Conservation (phyloP, 306 rosid genomes). For the Glycine soja region DNA sequence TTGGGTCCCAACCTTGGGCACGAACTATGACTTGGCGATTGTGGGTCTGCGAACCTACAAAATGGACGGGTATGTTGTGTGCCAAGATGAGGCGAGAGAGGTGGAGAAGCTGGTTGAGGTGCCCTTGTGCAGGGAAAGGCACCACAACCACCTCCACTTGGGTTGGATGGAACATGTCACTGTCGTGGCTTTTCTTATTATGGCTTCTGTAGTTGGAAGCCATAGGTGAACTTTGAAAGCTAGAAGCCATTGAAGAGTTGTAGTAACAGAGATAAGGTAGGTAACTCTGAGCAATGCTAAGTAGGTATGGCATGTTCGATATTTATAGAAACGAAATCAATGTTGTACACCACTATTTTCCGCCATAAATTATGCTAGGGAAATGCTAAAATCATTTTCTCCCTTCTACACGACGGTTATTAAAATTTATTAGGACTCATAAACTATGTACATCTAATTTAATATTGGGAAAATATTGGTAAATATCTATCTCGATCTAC, state of each 20-base stretch:
- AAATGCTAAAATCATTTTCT: too few species aligned
- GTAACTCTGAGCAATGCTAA: background rate
- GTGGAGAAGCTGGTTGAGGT: conserved; percentile 89
- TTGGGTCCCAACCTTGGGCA: conserved; percentile 64
- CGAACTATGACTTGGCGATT: conserved; percentile 66
- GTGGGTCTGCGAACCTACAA: conserved; percentile 62
- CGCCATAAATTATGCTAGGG: too few species aligned
- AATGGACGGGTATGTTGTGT: conserved; percentile 65
- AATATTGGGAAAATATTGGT: too few species aligned
- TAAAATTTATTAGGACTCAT: too few species aligned
- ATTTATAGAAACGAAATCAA: conserved; percentile 33
- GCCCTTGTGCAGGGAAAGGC: conserved; percentile 84
- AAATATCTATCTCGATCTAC: too few species aligned
- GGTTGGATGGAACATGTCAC: conserved; percentile 28
- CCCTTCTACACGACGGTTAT: too few species aligned
- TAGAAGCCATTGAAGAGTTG: conserved; percentile 38
- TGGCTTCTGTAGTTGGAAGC: conserved; percentile 40
- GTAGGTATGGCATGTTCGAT: too few species aligned
- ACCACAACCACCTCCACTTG: conserved; percentile 64
- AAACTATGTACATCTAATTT: too few species aligned
- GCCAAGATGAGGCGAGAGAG: conserved; percentile 65
- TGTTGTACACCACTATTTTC: too few species aligned
- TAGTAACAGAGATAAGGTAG: background rate
- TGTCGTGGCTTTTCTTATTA: conserved; percentile 25
- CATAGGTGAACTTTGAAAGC: conserved; percentile 41